Percentiles rank a stretch among this genome's conserved stretches.
These are phyloP conservation scores for Pyrenochaeta sp. DNA, from an alignment of 2,329 filamentous ascomycete genomes.

Conservation along the genomic window DNA sequence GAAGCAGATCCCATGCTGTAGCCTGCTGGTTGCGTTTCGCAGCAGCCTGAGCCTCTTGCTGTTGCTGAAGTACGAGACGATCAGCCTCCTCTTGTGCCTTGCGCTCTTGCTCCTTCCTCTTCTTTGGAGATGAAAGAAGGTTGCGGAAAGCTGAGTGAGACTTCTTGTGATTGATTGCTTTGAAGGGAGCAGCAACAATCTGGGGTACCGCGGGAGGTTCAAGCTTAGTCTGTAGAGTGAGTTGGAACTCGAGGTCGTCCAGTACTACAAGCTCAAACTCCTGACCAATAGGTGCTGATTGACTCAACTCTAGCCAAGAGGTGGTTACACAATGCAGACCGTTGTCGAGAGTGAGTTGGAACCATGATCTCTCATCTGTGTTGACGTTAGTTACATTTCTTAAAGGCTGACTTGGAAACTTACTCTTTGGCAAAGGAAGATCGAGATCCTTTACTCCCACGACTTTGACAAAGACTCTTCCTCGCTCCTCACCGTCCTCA, in stretches of 20 bases:
- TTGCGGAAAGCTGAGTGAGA: conserved; percentile 80
- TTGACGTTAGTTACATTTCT: conserved; percentile 13
- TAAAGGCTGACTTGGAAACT: conserved; percentile 45
- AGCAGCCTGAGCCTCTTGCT: conserved; percentile 45
- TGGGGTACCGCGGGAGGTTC: conserved; percentile 70
- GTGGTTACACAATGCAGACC: conserved; percentile 98
- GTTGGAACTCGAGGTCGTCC: conserved; percentile 97
- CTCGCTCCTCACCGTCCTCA: conserved; percentile 85
- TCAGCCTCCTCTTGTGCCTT: conserved; percentile 85
- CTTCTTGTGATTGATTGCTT: conserved; percentile 74
- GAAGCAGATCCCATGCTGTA: conserved; percentile 84
- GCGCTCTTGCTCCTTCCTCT: conserved; percentile 91
- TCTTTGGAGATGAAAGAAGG: conserved; percentile 86
- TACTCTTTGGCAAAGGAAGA: conserved; percentile 87
- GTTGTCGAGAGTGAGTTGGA: conserved; percentile 97
- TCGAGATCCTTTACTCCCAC: conserved; percentile 96
- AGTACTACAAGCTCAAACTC: conserved; percentile 98
- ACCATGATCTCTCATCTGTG: conserved; percentile 76
- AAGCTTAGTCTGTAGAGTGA: conserved; percentile 94
- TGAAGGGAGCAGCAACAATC: conserved; percentile 62
- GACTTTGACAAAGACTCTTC: conserved; percentile 96
- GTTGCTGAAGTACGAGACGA: conserved; percentile 62
- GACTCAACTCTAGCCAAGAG: conserved; percentile 89
- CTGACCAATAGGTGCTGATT: conserved; percentile 92
- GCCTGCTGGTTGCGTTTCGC: conserved; percentile 68